phyloP scores from a whole-genome alignment of 2,329 filamentous ascomycete genomes.

The Paradendryphiella salina region DNA sequence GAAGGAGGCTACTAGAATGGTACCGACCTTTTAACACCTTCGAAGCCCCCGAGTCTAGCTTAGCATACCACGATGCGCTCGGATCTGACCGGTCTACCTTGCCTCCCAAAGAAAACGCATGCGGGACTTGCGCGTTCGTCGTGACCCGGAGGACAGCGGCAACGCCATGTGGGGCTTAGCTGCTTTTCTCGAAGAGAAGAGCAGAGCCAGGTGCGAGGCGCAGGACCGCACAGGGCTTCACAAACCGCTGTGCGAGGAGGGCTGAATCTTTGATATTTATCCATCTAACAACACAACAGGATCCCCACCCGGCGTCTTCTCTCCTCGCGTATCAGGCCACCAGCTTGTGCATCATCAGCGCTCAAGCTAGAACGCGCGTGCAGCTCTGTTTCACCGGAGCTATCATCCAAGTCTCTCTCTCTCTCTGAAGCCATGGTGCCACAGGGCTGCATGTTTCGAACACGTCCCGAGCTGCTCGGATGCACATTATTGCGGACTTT shows the following conservation, averaged over 20 bases:
- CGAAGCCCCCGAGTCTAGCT: neutral
- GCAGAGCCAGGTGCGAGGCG: neutral
- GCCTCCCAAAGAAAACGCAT: neutral
- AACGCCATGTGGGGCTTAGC: neutral
- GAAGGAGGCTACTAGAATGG: neutral
- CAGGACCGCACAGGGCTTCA: neutral
- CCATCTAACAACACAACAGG: neutral
- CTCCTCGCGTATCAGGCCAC: neutral
- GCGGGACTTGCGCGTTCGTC: neutral
- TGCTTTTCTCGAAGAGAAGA: neutral
- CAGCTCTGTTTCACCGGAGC: constrained; percentile 7
- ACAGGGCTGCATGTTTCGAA: constrained; percentile 11
- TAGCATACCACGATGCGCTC: neutral
- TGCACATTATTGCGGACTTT: neutral
- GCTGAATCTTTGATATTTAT: neutral
- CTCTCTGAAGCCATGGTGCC: constrained; percentile 4
- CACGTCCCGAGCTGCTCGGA: constrained; percentile 1
- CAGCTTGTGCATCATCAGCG: neutral
- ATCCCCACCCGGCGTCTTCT: neutral
- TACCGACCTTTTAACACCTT: neutral
- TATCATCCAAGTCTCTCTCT: neutral
- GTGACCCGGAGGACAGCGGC: constrained; percentile 1
- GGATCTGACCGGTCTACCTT: neutral
- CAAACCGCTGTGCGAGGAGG: neutral
- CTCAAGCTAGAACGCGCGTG: neutral